These are phyloP conservation scores for Aureoboletus auriporus DNA, from an alignment of 768 basidiomycete genomes.

Conservation along the genomic window DNA sequence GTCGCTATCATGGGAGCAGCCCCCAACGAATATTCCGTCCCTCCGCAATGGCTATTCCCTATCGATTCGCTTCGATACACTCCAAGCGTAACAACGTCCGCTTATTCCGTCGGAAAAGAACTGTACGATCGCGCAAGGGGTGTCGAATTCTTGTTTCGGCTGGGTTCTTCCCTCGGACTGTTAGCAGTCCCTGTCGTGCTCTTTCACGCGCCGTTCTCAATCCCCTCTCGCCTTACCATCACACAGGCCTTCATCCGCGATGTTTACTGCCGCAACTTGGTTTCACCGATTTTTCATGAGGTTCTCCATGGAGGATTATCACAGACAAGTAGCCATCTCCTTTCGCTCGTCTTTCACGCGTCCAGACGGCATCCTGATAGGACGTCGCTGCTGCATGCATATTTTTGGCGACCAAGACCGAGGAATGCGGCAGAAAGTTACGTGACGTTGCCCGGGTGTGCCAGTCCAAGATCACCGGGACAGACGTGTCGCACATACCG, in stretches of 20 bases:
- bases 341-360: conserved; percentile 3
- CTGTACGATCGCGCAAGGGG: conserved; percentile 78
- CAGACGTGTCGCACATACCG: conserved; percentile 52
- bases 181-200: conserved; percentile 38
- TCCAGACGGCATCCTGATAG: conserved; percentile 34
- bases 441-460: conserved; percentile 79
- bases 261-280: conserved; percentile 87
- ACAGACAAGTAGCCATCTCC: conserved; percentile 53
- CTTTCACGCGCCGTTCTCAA: conserved; percentile 10
- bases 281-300: conserved; percentile 92
- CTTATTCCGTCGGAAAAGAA: conserved; percentile 53
- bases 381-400: conserved; percentile 83
- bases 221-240: conserved; percentile 8
- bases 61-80: conserved; percentile 53
- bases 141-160: conserved; percentile 79
- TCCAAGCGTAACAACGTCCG: conserved; percentile 51
- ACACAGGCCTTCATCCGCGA: conserved; percentile 69
- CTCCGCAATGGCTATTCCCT: conserved; percentile 72
- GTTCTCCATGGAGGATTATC: conserved; percentile 77
- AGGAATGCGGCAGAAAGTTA: conserved; percentile 83
- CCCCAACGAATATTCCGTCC: conserved; percentile 22
- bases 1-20: conserved; percentile 18
- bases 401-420: conserved; percentile 88
- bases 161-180: conserved; percentile 75
- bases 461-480: conserved; percentile 59